Evolutionary conservation across 2,329 filamentous ascomycete species (phyloP), one percentile per base, ranked within the genome.

Genomic region (Colletotrichum abscissum): DNA sequence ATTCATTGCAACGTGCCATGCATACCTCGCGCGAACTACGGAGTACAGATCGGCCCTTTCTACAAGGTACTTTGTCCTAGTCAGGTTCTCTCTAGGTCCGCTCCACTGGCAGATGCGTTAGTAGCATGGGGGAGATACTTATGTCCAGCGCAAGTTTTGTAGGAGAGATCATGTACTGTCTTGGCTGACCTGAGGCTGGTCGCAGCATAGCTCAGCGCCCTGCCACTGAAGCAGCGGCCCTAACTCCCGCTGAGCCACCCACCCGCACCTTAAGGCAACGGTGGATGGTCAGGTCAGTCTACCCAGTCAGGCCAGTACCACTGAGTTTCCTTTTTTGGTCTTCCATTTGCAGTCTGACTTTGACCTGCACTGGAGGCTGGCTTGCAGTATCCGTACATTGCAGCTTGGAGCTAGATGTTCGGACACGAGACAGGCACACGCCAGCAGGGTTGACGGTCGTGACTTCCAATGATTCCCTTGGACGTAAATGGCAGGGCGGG

Each of bases 21-120:
- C 56, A 24, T 38, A 19, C 42, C 11, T 49, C 30, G 56, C 5
- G 30, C 11, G 56, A 59, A 38, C 28, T 12, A 30, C n/a, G n/a
- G n/a, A n/a, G n/a, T n/a, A n/a, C 56, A 38, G 56, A 59, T 59
- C 30, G 56, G 56, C 30, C 56, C n/a, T 35, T 59, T 59, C 56
- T 38, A 35, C 12, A 8, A 35, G 26, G 42, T 16, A 28, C 30
- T 33, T 33, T 22, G 35, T 42, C 24, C 4, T 49, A n/a, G 38
- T 33, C 16, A 8, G 14, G 33, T 59, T 38, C n/a, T 33, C 22
- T 33, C 57, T 22, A 38, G 57, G 33, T 16, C 55, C 8, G 19
- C 42, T 49, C 19, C 42, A 49, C 54, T 57, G 22, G 33, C 6
- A 42, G 57, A 42, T 42, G 38, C 38, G 14, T 42, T 19, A 42